Conservation (phyloP, 768 basidiomycete genomes). For the Obba rivulosa region DNA sequence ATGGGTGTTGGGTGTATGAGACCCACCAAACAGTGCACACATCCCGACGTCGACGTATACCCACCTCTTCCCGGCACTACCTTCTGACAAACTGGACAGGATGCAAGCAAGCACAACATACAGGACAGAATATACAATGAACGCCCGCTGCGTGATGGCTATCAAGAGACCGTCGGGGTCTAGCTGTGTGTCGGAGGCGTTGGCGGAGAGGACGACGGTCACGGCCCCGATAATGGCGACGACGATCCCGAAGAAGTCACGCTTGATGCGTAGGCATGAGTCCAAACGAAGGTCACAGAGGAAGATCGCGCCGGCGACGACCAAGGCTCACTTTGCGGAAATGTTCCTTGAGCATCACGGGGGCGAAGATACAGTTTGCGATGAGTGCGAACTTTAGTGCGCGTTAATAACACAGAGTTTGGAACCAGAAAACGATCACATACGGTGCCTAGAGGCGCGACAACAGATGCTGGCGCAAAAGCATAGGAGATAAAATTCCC, state of each 20-base stretch:
- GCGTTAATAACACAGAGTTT: slow-evolving; percentile 6
- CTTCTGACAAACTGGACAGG: slow-evolving; percentile 64
- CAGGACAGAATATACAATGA: slow-evolving; percentile 67
- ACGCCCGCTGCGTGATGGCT: slow-evolving; percentile 68
- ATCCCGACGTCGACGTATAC: slow-evolving; percentile 86
- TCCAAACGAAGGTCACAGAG: slow-evolving; percentile 10
- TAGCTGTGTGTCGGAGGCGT: slow-evolving; percentile 64
- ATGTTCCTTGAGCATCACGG: slow-evolving; percentile 73
- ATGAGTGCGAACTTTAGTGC: slow-evolving; percentile 76
- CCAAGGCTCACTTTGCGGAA: slow-evolving; percentile 60
- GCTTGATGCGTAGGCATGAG: slow-evolving; percentile 32
- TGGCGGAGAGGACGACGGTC: slow-evolving; percentile 83
- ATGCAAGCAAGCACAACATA: slow-evolving; percentile 53
- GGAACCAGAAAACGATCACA: slow-evolving; percentile 23
- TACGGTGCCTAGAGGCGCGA: slow-evolving; percentile 94
- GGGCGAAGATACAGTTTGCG: slow-evolving; percentile 93
- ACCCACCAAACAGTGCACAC: slow-evolving; percentile 76
- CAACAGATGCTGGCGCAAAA: slow-evolving; percentile 86
- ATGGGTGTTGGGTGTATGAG: slow-evolving; percentile 9
- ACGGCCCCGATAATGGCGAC: slow-evolving; percentile 86
- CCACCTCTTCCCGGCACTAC: slow-evolving; percentile 52
- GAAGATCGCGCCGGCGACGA: slow-evolving; percentile 3
- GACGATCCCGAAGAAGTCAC: slow-evolving; percentile 71
- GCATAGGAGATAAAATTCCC: slow-evolving; percentile 91
- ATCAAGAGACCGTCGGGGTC: slow-evolving; percentile 60